These are phyloP conservation scores for Ruellia speciosa DNA, from an alignment of 305 asterid genomes.

Conservation along the genomic window DNA sequence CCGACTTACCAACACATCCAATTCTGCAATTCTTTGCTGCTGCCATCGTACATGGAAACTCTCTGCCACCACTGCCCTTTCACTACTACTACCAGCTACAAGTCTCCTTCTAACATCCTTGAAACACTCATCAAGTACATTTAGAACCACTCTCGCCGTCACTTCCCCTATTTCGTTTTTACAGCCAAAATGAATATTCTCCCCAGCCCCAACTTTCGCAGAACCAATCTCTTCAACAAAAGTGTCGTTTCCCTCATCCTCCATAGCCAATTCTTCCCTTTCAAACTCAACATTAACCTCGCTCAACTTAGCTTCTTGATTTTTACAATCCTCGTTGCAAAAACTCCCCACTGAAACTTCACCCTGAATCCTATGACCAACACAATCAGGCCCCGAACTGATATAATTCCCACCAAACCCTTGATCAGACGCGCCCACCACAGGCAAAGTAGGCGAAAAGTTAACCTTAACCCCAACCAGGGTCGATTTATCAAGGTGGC, in stretches of 20 bases:
- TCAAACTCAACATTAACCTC: slow-evolving; percentile 78
- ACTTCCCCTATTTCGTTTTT: slow-evolving; percentile 25
- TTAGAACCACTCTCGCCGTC: slow-evolving; percentile 42
- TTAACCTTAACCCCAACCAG: slow-evolving; percentile 54
- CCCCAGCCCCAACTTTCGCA: slow-evolving; percentile 8
- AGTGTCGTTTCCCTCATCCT: no score
- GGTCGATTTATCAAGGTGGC: slow-evolving; percentile 22
- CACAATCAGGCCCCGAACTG: no score
- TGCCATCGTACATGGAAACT: slow-evolving; percentile 49
- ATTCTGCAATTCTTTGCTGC: slow-evolving; percentile 58
- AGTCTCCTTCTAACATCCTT: slow-evolving; percentile 38
- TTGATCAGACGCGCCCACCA: background rate
- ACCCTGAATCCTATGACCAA: slow-evolving; percentile 17
- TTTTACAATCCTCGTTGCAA: slow-evolving; percentile 5
- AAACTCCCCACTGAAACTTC: slow-evolving; percentile 5
- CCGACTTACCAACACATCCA: slow-evolving; percentile 55
- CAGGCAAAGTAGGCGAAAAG: slow-evolving; percentile 37
- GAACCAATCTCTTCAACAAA: slow-evolving; percentile 14
- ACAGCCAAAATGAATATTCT: slow-evolving; percentile 13
- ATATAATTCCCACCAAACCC: no score
- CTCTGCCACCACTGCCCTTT: slow-evolving; percentile 20
- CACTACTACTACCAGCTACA: slow-evolving; percentile 1
- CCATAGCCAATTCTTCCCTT: slow-evolving; percentile 23
- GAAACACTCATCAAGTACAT: slow-evolving; percentile 54
- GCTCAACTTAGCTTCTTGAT: slow-evolving; percentile 32